phyloP scores from a whole-genome alignment of 768 basidiomycete genomes.

The Leccinum aurantiacum region DNA sequence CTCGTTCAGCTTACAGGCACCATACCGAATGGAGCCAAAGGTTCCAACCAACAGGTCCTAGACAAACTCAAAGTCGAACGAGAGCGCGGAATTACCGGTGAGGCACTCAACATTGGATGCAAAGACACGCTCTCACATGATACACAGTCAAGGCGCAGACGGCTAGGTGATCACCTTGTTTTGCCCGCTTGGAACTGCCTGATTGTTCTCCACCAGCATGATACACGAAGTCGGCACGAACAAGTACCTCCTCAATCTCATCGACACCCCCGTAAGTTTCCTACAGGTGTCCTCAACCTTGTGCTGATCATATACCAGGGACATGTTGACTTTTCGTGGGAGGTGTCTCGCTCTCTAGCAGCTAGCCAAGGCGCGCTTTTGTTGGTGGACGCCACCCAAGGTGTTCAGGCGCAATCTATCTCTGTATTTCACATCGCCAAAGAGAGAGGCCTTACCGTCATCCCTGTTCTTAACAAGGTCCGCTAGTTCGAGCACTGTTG shows the following conservation, averaged over 20 bases:
- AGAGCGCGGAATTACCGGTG: slow-evolving; percentile 94
- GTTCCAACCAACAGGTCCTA: slow-evolving; percentile 80
- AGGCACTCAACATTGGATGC: background rate
- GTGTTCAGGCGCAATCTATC: slow-evolving; percentile 96
- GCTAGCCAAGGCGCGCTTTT: slow-evolving; percentile 90
- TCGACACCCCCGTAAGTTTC: slow-evolving; percentile 83
- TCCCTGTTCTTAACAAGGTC: slow-evolving; percentile 94
- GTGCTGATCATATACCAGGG: slow-evolving; percentile 48
- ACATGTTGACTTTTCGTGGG: slow-evolving; percentile 98
- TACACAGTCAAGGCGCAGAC: slow-evolving; percentile 90
- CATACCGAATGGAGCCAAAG: slow-evolving; percentile 61
- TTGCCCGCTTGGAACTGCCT: background rate
- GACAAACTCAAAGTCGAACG: slow-evolving; percentile 97
- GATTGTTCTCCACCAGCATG: slow-evolving; percentile 56
- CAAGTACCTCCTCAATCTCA: slow-evolving; percentile 82
- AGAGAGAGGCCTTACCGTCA: slow-evolving; percentile 77
- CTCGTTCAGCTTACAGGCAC: slow-evolving; percentile 78
- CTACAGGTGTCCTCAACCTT: background rate
- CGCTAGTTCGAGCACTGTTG: background rate
- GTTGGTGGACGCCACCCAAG: slow-evolving; percentile 95
- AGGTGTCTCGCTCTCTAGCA: slow-evolving; percentile 88
- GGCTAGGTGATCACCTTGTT: slow-evolving; percentile 56
- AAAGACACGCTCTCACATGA: slow-evolving; percentile 6
- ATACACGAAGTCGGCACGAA: slow-evolving; percentile 56
- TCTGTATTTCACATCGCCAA: slow-evolving; percentile 89